Evolutionary conservation across 495 filamentous ascomycete genomes (phyloP).

Genomic region (Sphaerosporella brunnea): DNA sequence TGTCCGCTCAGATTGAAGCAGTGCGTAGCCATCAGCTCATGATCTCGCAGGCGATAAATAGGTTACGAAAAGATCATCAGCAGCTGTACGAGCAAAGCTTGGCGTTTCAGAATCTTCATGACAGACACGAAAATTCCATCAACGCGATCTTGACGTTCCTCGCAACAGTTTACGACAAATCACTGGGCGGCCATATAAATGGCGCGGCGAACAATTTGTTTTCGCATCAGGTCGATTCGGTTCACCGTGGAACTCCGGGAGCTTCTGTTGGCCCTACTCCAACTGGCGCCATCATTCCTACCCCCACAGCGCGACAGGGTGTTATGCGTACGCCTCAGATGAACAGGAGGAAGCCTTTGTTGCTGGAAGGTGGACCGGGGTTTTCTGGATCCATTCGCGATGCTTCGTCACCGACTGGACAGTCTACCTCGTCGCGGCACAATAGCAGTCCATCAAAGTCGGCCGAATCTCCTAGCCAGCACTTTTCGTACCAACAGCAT

Average conservation of each 20-base stretch:
- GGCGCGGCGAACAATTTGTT: slow-evolving; percentile 26
- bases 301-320: slow-evolving; percentile 6
- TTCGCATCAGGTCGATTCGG: slow-evolving; percentile 23
- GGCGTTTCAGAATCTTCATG: slow-evolving; percentile 79
- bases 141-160: slow-evolving; percentile 95
- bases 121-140: slow-evolving; percentile 92
- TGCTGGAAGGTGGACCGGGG: slow-evolving; percentile 22
- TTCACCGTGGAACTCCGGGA: slow-evolving; percentile 18
- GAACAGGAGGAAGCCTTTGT: slow-evolving; percentile 14
- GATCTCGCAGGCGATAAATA: slow-evolving; percentile 61
- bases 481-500: neutral
- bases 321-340: slow-evolving; percentile 12
- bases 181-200: slow-evolving; percentile 38
- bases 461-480: neutral
- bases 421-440: neutral
- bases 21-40: slow-evolving; percentile 69
- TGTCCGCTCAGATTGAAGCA: slow-evolving; percentile 61
- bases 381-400: neutral
- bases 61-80: slow-evolving; percentile 66
- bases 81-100: slow-evolving; percentile 77
- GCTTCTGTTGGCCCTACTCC: slow-evolving; percentile 13
- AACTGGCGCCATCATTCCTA: slow-evolving; percentile 16
- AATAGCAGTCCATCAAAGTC: neutral
- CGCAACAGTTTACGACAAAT: slow-evolving; percentile 84
- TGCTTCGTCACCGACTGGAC: neutral